Conservation (phyloP, 495 filamentous ascomycete genomes). For the Jackrogersella minutella region DNA sequence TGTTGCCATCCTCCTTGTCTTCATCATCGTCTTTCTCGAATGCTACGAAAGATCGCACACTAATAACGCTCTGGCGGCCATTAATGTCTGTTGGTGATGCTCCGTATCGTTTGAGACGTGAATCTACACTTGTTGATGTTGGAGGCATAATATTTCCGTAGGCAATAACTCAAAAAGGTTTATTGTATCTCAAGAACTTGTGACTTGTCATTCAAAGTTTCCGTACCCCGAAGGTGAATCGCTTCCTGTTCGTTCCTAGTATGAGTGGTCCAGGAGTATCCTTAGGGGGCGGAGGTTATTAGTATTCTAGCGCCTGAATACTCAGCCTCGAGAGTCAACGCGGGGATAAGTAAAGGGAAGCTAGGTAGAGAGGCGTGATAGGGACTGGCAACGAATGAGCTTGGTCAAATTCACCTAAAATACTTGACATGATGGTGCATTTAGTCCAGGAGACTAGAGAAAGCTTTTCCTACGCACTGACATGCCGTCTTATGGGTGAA, state of each 20-base stretch:
- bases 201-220: not conserved
- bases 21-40: constrained; percentile 19
- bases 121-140: not conserved
- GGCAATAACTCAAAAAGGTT: not conserved
- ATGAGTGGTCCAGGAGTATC: not conserved
- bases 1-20: not conserved
- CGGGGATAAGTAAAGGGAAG: not conserved
- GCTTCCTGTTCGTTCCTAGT: not conserved
- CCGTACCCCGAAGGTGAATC: not conserved
- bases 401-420: not conserved
- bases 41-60: constrained; percentile 30
- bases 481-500: not conserved
- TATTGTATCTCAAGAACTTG: not conserved
- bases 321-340: not conserved
- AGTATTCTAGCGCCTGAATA: not conserved
- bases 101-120: not conserved
- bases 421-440: not conserved
- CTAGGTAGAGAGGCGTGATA: not conserved
- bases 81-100: not conserved
- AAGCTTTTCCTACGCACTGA: not conserved
- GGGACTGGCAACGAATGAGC: not conserved
- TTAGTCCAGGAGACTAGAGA: not conserved
- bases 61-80: constrained; percentile 3
- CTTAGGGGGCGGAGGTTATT: not conserved
- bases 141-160: not conserved